Conservation (phyloP, 768 basidiomycete genomes). For the Lanmaoa rubissima region DNA sequence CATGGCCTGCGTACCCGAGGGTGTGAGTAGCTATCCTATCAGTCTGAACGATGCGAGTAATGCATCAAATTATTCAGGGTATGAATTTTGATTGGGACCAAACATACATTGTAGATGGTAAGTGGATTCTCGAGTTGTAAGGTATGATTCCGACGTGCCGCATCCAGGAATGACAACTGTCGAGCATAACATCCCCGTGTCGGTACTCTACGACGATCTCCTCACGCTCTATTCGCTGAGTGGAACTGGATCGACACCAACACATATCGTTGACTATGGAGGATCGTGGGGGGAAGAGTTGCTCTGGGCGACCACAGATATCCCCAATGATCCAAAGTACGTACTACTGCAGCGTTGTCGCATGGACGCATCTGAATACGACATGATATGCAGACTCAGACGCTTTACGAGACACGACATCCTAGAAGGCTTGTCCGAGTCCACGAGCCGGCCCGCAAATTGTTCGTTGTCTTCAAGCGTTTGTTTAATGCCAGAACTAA, state of each 20-base stretch:
- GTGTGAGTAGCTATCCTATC: constrained; percentile 35
- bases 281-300: constrained; percentile 65
- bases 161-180: constrained; percentile 69
- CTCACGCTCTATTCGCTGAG: constrained; percentile 59
- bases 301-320: constrained; percentile 63
- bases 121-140: constrained; percentile 4
- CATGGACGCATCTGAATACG: not conserved
- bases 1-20: constrained; percentile 75
- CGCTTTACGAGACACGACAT: constrained; percentile 64
- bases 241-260: constrained; percentile 72
- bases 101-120: constrained; percentile 77
- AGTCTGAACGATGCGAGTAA: not conserved
- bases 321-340: constrained; percentile 70
- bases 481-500: not conserved
- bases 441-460: constrained; percentile 54
- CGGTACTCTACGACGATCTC: constrained; percentile 65
- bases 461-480: constrained; percentile 41
- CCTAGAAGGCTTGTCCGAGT: constrained; percentile 58
- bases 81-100: constrained; percentile 81
- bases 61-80: constrained; percentile 36
- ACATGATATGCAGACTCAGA: constrained; percentile 45
- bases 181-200: constrained; percentile 67
- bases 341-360: constrained; percentile 4
- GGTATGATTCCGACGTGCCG: not conserved
- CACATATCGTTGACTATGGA: constrained; percentile 78